Evolutionary conservation across 345 rosid genomes (phyloP).

Genomic region (Salix suchowensis): DNA sequence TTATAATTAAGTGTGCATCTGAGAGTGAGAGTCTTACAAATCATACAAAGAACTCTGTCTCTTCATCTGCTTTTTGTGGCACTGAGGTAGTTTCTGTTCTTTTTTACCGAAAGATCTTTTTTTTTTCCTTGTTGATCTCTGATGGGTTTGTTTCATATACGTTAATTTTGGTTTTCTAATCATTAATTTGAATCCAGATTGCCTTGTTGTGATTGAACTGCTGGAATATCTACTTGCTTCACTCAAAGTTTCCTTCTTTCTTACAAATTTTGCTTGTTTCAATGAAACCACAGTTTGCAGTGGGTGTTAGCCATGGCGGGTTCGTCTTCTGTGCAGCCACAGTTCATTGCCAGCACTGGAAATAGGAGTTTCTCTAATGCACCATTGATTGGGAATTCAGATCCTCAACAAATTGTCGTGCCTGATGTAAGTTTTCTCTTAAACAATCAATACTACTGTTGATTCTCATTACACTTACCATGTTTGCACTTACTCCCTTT

Average conservation of each 20-base stretch:
- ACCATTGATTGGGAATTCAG: slow-evolving; percentile 57
- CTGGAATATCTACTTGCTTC: neutral
- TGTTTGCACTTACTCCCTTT: neutral
- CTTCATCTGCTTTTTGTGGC: neutral
- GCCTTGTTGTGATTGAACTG: neutral
- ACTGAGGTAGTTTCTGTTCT: neutral
- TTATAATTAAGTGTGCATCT: neutral
- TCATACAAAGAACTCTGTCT: neutral
- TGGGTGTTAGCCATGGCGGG: slow-evolving; percentile 27
- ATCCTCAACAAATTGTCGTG: slow-evolving; percentile 61
- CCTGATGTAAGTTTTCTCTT: slow-evolving; percentile 53
- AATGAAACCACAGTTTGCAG: neutral
- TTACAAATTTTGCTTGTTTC: neutral
- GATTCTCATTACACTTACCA: neutral
- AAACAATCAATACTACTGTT: neutral
- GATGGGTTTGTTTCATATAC: neutral
- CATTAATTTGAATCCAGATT: neutral
- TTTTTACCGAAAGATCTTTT: neutral
- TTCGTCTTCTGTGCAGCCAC: slow-evolving; percentile 48
- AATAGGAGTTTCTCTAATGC: slow-evolving; percentile 53
- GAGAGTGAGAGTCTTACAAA: neutral
- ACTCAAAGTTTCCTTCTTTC: neutral
- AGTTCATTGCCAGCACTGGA: slow-evolving; percentile 71
- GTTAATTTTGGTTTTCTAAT: neutral
- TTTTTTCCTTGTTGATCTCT: neutral